Percentiles rank a stretch among this genome's conserved stretches.
Evolutionary conservation across 345 rosid genomes (phyloP).

Genomic region (Firmiana major): DNA sequence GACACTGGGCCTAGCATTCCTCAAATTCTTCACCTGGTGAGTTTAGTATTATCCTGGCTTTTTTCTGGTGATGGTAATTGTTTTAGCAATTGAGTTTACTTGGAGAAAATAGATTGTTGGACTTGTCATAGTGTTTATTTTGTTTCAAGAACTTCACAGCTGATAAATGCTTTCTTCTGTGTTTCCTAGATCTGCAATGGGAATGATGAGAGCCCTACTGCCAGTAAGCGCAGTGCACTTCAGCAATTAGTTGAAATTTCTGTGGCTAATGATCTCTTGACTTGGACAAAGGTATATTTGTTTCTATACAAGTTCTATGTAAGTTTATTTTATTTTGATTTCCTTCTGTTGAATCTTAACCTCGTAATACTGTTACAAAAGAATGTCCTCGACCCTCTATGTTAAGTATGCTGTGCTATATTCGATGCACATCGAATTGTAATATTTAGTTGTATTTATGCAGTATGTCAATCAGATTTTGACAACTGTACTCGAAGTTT

Average conservation of each 20-base stretch:
- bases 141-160: not conserved
- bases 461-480: constrained; percentile 98
- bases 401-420: not conserved
- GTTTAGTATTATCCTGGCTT: constrained; percentile 12
- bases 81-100: not conserved
- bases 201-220: constrained; percentile 52
- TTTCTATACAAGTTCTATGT: not conserved
- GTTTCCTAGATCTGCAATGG: constrained; percentile 67
- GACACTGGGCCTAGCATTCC: constrained; percentile 92
- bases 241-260: constrained; percentile 79
- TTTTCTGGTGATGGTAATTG: not conserved
- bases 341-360: not conserved
- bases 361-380: not conserved
- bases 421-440: not conserved
- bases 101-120: not conserved
- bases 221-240: constrained; percentile 68
- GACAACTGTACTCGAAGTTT: constrained; percentile 90
- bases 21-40: constrained; percentile 92
- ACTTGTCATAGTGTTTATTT: not conserved
- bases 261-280: constrained; percentile 62
- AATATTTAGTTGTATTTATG: constrained; percentile 19
- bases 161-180: constrained; percentile 2
- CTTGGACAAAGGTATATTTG: constrained; percentile 65
- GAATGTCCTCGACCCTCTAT: not conserved
- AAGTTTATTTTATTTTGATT: not conserved